Base-by-base conservation (phyloP, 2,329 filamentous ascomycete species). In the Fusarium protoensiforme region DNA sequence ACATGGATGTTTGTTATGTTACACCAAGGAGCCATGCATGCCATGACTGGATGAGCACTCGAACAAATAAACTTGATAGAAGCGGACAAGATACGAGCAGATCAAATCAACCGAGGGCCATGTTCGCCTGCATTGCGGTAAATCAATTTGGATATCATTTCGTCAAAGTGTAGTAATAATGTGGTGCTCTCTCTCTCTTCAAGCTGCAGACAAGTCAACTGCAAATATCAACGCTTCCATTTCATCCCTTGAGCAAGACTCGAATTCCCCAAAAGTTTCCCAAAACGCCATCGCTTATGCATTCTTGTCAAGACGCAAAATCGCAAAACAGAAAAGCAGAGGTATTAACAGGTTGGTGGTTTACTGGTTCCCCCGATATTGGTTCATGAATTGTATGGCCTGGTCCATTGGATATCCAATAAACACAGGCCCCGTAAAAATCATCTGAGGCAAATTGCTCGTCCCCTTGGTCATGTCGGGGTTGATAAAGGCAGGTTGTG, bases 391-490 rank as follows among this genome's bases (percentile, higher is more conserved):
- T 63, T 90, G 87, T 27, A 94, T 89, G n/a, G 94, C 93, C 80
- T 97, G 92, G 68, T 97, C 94, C 69, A 94, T 89, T 11, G 92
- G 91, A 78, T 98, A 98, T 0, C 96, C 96, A 77, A 98, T 94
- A 79, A 98, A 98, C 0, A 98, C 95, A 0, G 96, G 96, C 0
- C 96, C 96, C 10, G 94, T 97, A 79, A 98, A 98, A 0, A 97
- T 87, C 89, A 98, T 93, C 76, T 93, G 92, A 11, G 93, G 89
- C 11, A 75, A 74, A 11, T 76, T 79, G 41, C 72, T 69, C 7
- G 74, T 74, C 61, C 77, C 78, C 73, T 84, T 81, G 56, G 77
- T 60, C 39, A 82, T 69, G 62, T 81, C 78, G 43, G 86, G 80
- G 72, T 87, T 87, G 75, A 91, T 82, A 64, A 91, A 90, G 1